Percentiles rank a stretch among this genome's conserved stretches.
Conservation (phyloP, 208 protist genomes). For the Acanthamoeba sp. region DNA sequence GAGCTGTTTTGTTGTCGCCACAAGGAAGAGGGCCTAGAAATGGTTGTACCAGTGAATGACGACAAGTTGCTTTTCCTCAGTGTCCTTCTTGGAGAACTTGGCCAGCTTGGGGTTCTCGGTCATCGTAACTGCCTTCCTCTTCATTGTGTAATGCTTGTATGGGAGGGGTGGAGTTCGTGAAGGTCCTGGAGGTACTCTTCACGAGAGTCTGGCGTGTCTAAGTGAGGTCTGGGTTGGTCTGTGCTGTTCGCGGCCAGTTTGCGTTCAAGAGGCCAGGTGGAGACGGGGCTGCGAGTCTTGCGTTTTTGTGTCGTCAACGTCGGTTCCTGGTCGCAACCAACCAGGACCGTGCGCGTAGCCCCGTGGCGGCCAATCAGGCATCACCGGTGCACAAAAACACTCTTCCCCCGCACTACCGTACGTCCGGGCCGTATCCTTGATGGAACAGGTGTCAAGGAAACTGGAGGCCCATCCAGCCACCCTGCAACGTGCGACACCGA, state of each 20-base stretch:
- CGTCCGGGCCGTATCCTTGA: background rate
- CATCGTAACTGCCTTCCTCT: conserved; percentile 23
- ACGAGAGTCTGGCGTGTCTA: no score
- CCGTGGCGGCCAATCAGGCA: background rate
- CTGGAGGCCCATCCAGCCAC: background rate
- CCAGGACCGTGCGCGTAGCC: background rate
- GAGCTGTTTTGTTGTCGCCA: no score
- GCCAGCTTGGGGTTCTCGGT: background rate
- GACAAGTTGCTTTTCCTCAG: background rate
- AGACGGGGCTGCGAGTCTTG: background rate
- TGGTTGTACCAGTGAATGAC: conserved; percentile 58
- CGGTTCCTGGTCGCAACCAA: background rate
- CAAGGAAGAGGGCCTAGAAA: background rate
- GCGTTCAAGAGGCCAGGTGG: background rate
- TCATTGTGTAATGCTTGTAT: background rate
- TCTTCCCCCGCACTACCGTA: background rate
- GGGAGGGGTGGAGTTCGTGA: background rate
- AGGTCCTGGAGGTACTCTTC: background rate
- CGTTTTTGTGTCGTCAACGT: background rate
- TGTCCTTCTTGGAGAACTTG: conserved; percentile 44
- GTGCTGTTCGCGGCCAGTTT: background rate
- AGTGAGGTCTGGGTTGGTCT: background rate
- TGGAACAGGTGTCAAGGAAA: background rate
- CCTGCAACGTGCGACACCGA: background rate
- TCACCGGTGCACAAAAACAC: background rate